Evolutionary conservation across 2,329 filamentous ascomycete species (phyloP), one percentile per base, ranked within the genome.

Genomic region (Botrytis squamosa): DNA sequence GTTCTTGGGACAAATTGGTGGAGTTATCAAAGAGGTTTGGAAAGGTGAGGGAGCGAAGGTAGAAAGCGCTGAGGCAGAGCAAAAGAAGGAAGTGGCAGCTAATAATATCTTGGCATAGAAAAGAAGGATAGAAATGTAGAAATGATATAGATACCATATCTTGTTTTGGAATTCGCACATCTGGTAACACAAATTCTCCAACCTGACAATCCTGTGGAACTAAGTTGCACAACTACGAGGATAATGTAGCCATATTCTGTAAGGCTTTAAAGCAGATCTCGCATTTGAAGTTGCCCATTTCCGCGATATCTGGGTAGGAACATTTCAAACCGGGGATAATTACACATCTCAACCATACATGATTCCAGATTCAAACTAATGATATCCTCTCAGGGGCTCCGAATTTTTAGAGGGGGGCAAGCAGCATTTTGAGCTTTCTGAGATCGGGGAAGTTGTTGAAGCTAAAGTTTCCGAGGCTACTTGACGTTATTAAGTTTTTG

Each of bases 1-100:
- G 74, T 93, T 98, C 80, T 81, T 99, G 78, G 84, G 85, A 33
- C 91, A 95, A 78, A 83, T 98, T 36, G 85, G 84, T 77, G 68
- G 40, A 14, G 79, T 81, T 18, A 60, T 82, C 8, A 52, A 38
- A 29, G 75, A 82, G 42, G 76, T 81, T 36, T 75, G 68, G 65
- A 22, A 71, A 70, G 52, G 65, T 36, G 38, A 64, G 29, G 59
- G 75, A 38, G 72, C 71, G 10, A 70, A 42, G 1, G 52, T n/a
- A 29, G 77, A 79, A 63, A 75, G 76, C 63, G 72, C 66, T 1
- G 71, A 60, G 7, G 63, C 12, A 25, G 77, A 80, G 65, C 73
- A 77, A 69, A 74, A 76, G 68, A 78, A 76, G 63, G 77, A 80
- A 49, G 64, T 69, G 10, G 66, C 72, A 42, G 80, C 79, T 22